A percentile compares a stretch with the other conserved stretches of the same genome.
phyloP scores from a whole-genome alignment of 129 eudicot species.

The Pseudognaphalium luteoalbum region DNA sequence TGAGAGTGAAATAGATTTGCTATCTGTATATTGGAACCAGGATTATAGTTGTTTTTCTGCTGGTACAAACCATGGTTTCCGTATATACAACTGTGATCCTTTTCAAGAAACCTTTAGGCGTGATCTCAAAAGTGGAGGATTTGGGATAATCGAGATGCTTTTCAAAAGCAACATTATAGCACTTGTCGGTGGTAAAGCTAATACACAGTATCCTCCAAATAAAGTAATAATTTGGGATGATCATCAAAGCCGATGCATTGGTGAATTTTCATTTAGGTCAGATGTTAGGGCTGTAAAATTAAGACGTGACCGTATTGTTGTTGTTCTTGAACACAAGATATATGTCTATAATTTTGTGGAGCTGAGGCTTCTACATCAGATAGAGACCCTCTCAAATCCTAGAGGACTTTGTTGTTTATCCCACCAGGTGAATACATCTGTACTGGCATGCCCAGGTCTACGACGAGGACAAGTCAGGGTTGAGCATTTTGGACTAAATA shows the following conservation, averaged over 20 bases:
- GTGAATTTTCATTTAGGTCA: conserved; percentile 93
- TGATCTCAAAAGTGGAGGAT: conserved; percentile 82
- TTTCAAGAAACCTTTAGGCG: conserved; percentile 86
- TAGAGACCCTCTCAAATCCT: conserved; percentile 79
- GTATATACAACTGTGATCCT: conserved; percentile 80
- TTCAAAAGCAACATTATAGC: conserved; percentile 80
- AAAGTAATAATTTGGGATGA: conserved; percentile 95
- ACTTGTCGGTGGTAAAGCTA: conserved; percentile 75
- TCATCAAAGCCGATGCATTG: conserved; percentile 82
- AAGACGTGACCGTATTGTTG: conserved; percentile 78
- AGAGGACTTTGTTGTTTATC: conserved; percentile 91
- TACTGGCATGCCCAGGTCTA: conserved; percentile 80
- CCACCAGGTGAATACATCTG: conserved; percentile 73
- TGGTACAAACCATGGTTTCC: conserved; percentile 81
- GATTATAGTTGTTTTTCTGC: conserved; percentile 93
- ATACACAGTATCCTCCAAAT: conserved; percentile 75
- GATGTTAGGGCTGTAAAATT: conserved; percentile 88
- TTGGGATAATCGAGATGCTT: conserved; percentile 84
- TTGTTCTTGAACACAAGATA: conserved; percentile 86
- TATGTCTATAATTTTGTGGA: conserved; percentile 82
- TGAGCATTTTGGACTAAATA: conserved; percentile 86
- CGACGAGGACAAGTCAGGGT: conserved; percentile 76
- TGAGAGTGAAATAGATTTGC: conserved; percentile 59
- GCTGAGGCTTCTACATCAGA: conserved; percentile 76
- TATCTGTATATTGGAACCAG: conserved; percentile 90